These are phyloP conservation scores for Sporobolomyces phaffii DNA, from an alignment of 768 basidiomycete species.

Conservation along the genomic window DNA sequence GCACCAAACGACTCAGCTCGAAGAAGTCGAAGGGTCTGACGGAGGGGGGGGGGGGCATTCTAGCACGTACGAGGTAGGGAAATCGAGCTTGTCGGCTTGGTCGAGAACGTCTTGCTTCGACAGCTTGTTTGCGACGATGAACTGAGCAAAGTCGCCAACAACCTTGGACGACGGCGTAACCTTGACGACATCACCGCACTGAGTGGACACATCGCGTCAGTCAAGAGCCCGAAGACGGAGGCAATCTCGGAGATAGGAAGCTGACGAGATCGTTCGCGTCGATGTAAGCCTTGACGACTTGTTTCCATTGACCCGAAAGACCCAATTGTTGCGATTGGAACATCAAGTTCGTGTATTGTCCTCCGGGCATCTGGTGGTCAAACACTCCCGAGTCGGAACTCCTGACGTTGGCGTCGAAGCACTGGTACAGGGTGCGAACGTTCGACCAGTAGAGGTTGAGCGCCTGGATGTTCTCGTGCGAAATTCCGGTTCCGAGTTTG, in stretches of 20 bases:
- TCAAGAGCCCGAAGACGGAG: too few species aligned
- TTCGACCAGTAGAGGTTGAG: constrained; percentile 98
- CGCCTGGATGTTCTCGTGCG: constrained; percentile 92
- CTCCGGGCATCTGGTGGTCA: constrained; percentile 99
- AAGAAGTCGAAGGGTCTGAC: too few species aligned
- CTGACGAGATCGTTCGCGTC: constrained; percentile 89
- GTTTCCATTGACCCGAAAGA: constrained; percentile 92
- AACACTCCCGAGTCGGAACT: constrained; percentile 87
- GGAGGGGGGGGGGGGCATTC: too few species aligned
- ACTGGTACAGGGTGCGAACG: constrained; percentile 86
- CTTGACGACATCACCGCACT: constrained; percentile 98
- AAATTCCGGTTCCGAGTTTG: constrained; percentile 85
- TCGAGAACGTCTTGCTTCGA: constrained; percentile 77
- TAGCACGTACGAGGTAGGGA: constrained; percentile 77
- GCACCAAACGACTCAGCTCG: too few species aligned
- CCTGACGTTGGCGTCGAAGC: constrained; percentile 97
- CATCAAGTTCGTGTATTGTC: constrained; percentile 53
- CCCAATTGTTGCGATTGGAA: constrained; percentile 99
- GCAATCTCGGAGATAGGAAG: too few species aligned
- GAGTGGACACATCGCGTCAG: background rate
- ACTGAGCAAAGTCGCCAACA: constrained; percentile 95
- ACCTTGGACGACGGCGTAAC: constrained; percentile 99
- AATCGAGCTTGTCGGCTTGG: constrained; percentile 83
- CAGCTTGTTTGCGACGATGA: constrained; percentile 77
- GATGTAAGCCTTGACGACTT: constrained; percentile 97